phyloP scores from a whole-genome alignment of 2,329 filamentous ascomycete species.

The Diaporthe sp. region DNA sequence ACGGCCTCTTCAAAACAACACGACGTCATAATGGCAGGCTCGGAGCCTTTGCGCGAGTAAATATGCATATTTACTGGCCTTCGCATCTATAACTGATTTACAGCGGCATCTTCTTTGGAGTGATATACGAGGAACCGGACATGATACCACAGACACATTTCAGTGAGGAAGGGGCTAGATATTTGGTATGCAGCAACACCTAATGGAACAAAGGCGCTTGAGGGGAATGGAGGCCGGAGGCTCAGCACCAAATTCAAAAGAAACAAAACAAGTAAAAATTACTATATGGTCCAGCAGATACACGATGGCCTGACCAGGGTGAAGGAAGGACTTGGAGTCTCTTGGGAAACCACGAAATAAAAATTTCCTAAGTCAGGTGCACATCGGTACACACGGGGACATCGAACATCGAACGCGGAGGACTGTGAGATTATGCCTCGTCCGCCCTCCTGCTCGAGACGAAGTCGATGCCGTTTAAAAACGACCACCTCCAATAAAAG shows the following conservation, averaged over 20 bases:
- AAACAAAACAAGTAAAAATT: background rate
- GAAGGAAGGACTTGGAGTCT: background rate
- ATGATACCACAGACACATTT: slow-evolving; percentile 31
- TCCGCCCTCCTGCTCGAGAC: background rate
- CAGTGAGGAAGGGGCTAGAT: slow-evolving; percentile 7
- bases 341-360: background rate
- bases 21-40: slow-evolving; percentile 8
- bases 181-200: slow-evolving; percentile 14
- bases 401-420: slow-evolving; percentile 1
- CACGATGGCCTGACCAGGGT: slow-evolving; percentile 14
- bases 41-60: background rate
- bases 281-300: slow-evolving; percentile 2
- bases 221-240: background rate
- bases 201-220: slow-evolving; percentile 5
- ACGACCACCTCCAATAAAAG: background rate
- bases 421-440: background rate
- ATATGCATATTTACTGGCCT: background rate
- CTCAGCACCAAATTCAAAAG: background rate
- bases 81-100: slow-evolving; percentile 11
- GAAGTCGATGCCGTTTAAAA: background rate
- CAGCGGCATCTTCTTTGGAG: slow-evolving; percentile 23
- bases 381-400: background rate
- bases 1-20: background rate
- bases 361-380: background rate
- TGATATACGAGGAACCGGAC: slow-evolving; percentile 28